Conservation (phyloP, 768 basidiomycete species). For the Clavulina sp. region DNA sequence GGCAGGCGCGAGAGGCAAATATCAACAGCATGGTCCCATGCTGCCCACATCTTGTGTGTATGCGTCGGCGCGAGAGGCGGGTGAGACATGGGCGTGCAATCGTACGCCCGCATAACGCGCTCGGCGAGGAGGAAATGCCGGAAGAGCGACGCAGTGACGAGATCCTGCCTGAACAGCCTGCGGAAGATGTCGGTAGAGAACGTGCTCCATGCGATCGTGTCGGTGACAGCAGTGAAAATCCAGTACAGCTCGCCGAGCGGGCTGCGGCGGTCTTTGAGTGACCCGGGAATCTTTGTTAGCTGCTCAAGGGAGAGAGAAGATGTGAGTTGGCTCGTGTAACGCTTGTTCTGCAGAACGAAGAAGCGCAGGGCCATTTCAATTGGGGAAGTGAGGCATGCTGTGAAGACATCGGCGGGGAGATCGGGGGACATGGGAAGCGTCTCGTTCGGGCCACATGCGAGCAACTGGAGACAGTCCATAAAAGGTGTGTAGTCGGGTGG, state of each 20-base stretch:
- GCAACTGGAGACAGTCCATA: conserved; percentile 82
- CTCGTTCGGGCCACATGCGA: conserved; percentile 83
- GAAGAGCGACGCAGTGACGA: conserved; percentile 90
- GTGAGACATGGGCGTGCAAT: conserved; percentile 88
- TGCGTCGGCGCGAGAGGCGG: conserved; percentile 91
- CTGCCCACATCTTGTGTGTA: conserved; percentile 89
- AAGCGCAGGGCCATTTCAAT: conserved; percentile 94
- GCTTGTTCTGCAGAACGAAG: conserved; percentile 75
- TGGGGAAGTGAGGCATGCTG: conserved; percentile 91
- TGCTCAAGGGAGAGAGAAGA: too few relatives aligned
- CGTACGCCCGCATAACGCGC: conserved; percentile 93
- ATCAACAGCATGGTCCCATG: conserved; percentile 96
- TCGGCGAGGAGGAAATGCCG: conserved; percentile 95
- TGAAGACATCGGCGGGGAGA: conserved; percentile 93
- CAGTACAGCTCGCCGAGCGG: conserved; percentile 98
- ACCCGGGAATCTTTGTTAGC: conserved; percentile 90
- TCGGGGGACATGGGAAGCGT: conserved; percentile 89
- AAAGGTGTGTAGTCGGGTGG: conserved; percentile 31
- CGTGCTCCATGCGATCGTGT: conserved; percentile 98
- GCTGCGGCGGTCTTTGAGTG: conserved; percentile 89
- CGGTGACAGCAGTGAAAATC: conserved; percentile 98
- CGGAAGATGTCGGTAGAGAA: conserved; percentile 90
- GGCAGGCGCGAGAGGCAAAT: conserved; percentile 88
- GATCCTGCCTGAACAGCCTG: conserved; percentile 82
- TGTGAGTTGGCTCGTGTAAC: conserved; percentile 60